Percentiles rank a stretch among this genome's conserved stretches.
Evolutionary conservation across 2,329 filamentous ascomycete species (phyloP).

Genomic region (Cladosporium austrohemisphaericum): DNA sequence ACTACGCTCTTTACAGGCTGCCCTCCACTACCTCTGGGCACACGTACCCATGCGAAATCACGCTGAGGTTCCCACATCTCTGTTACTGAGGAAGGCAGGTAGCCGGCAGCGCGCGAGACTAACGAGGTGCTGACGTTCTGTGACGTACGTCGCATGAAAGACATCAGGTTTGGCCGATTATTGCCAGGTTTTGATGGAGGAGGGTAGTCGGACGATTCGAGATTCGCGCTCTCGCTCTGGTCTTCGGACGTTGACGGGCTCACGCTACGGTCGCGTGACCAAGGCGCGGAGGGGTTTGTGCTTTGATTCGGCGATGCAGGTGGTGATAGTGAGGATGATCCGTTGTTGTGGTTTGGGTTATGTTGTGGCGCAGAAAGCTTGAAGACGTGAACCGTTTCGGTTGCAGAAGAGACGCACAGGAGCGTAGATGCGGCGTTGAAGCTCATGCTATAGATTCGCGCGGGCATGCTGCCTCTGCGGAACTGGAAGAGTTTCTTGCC

Average conservation of each 20-base stretch:
- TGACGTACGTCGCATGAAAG: constrained; percentile 87
- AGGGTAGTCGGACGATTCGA: constrained; percentile 21
- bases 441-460: constrained; percentile 96
- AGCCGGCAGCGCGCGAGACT: constrained; percentile 83
- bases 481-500: constrained; percentile 96
- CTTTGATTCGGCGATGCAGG: constrained; percentile 27
- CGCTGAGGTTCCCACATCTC: constrained; percentile 96
- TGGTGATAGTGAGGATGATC: constrained; percentile 22
- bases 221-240: constrained; percentile 31
- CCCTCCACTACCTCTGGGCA: constrained; percentile 61
- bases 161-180: constrained; percentile 74
- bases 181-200: constrained; percentile 27
- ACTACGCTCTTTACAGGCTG: constrained; percentile 80
- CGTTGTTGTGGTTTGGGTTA: constrained; percentile 24
- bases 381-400: constrained; percentile 96
- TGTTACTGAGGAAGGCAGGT: constrained; percentile 86
- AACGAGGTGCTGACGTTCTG: constrained; percentile 89
- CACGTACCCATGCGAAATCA: constrained; percentile 94
- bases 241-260: constrained; percentile 34
- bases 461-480: constrained; percentile 88
- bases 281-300: constrained; percentile 29
- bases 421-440: constrained; percentile 94
- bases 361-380: constrained; percentile 57
- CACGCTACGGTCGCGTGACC: constrained; percentile 38
- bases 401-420: constrained; percentile 91